Evolutionary conservation across 2,329 filamentous ascomycete genomes (phyloP).

Genomic region (Fusarium avenaceum): DNA sequence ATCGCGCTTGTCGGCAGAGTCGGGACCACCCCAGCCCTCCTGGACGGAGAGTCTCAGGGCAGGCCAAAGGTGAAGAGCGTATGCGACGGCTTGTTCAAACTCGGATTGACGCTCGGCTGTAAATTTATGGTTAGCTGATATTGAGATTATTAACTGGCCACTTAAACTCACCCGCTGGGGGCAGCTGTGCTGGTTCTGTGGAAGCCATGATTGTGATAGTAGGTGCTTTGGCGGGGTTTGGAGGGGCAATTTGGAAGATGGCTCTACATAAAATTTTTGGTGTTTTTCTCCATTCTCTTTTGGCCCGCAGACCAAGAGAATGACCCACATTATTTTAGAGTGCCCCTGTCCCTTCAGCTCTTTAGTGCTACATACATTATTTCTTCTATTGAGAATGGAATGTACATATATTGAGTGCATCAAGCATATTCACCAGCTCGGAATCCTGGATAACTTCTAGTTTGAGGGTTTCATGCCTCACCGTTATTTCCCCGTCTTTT

Average conservation of each 20-base stretch:
- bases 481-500: not conserved
- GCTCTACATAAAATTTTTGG: constrained; percentile 49
- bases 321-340: constrained; percentile 15
- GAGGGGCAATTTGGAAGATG: constrained; percentile 48
- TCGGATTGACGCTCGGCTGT: constrained; percentile 70
- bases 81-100: constrained; percentile 90
- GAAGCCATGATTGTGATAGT: constrained; percentile 51
- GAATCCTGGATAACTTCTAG: too few species aligned
- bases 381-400: not conserved
- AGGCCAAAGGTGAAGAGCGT: constrained; percentile 88
- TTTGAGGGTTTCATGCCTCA: not conserved
- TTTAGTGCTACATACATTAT: not conserved
- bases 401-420: not conserved
- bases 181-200: constrained; percentile 50
- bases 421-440: not conserved
- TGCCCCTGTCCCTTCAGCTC: constrained; percentile 1
- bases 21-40: constrained; percentile 88
- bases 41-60: constrained; percentile 88
- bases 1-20: constrained; percentile 88
- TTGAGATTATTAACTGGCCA: not conserved
- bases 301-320: constrained; percentile 2
- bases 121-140: constrained; percentile 12
- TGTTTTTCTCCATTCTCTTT: constrained; percentile 41
- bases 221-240: constrained; percentile 48
- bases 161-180: constrained; percentile 49